Base-by-base conservation (phyloP, 257 asterid genomes). In the Fraxinus pennsylvanica region DNA sequence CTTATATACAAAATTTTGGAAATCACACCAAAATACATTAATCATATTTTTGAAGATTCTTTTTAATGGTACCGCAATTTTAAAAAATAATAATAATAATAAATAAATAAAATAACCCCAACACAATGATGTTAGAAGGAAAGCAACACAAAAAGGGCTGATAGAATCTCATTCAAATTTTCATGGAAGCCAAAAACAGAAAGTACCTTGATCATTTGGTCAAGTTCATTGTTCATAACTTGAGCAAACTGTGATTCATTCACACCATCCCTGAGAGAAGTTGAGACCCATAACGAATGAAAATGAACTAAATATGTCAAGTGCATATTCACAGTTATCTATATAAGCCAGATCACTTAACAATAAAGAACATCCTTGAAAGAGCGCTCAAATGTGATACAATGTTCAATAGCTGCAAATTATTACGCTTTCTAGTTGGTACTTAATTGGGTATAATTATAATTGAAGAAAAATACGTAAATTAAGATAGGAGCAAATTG, bases 151-250 rank as follows among this genome's bases (percentile, higher is more conserved):
- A 41, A 43, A 73, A 76, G 66, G 43, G 32, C 76, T 36, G 7
- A 27, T 41, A 66, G 41, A 78, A 71, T 68, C 50, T 83, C 84
- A 81, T 72, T 63, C n/a, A 63, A 63, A 29, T 29, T 73, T 22
- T 78, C 65, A 25, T 6, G 75, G 61, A 57, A 72, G 77, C 17
- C 67, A 72, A 39, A 33, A 74, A 71, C 9, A 77, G 78, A 72
- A 78, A 74, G 69, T 87, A 94, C 99, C 97, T 94, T 94, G 80
- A 91, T 90, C 82, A 94, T 92, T 86, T 94, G 97, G 86, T 89
- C 87, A 68, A 92, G 86, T 83, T 94, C 99, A 27, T 84, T 78
- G 86, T 94, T 85, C 74, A 94, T 69, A 84, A 94, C 96, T 85
- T 94, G 92, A 81, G 81, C 70, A 75, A 94, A 94, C 81, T 94